Base-by-base conservation (phyloP, 169 alveolate species). In the Theileria orientalis region DNA sequence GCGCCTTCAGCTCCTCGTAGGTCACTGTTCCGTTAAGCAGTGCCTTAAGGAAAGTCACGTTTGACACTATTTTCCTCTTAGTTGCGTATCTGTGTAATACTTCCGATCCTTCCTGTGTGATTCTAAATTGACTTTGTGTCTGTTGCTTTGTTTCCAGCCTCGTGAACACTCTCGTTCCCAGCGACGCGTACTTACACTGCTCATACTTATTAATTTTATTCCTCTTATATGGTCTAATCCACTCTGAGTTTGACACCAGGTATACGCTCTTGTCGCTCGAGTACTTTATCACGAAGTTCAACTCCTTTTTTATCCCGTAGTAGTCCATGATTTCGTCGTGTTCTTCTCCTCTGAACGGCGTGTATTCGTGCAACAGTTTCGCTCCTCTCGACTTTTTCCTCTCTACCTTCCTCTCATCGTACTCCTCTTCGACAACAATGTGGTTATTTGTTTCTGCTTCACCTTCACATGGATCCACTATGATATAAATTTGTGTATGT, bases 321-420 rank as follows among this genome's bases (percentile, higher is more conserved):
- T 67, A 77, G 11, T 30, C 46, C 59, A 69, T 41, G n/a, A 77
- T 6, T 14, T 5, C 23, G 40, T 62, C 60, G 67, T 33, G 56
- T 30, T 35, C 32, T 6, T 32, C 40, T 19, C 69, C 82, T 16
- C 25, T 8, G 44, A 33, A 69, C 1, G 33, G 57, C 1, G 57
- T 30, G 42, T 69, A 77, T 27, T 77, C 86, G 68, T 77, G 86
- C 13, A 77, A 40, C 33, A 77, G 71, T 52, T 77, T 77, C 6
- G 68, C 60, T 0, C 83, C 86, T 23, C 82, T 61, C 9, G 67
- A 3, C n/a, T 57, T 30, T 11, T 57, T 57, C 67, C 67, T 57
- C 3, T 57, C 46, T 30, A n/a, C n/a, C 41, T 57, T 35, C 16
- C 16, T 42, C 52, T 42, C 23, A 42, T 13, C 13, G 13, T 42